Evolutionary conservation across 78 protist genomes (phyloP), one percentile per base, ranked within the genome.

Genomic region (Dictyostelium firmibasis): DNA sequence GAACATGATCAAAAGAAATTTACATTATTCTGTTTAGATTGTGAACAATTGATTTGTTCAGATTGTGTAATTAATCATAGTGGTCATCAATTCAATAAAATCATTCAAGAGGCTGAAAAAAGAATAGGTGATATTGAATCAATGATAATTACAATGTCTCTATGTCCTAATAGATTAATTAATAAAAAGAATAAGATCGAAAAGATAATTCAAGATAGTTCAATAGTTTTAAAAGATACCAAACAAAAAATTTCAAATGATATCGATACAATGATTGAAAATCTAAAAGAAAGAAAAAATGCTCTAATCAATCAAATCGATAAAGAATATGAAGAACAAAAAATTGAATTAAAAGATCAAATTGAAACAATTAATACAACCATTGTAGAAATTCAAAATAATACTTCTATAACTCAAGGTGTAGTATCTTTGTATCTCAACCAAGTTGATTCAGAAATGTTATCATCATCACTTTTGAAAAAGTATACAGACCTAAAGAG

Each of bases 211-310:
- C 27, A 29, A 5, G 94, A 89, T 11, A 57, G 83, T 23, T 23
- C 75, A 13, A 27, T 27, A 3, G 31, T 44, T 16, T 60, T 79
- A 31, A 41, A 77, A 38, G 94, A 89, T 1, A 89, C 94, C 1
- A 89, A 89, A 35, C 38, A 69, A 31, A 60, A 70, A 3, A 89
- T 89, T 11, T n/a, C 69, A 0, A 18, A 7, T 23, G 94, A 89
- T 35, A 89, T 89, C 1, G 94, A 89, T 25, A 25, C 50, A n/a
- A 89, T 89, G 86, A 81, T 89, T 9, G 83, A 89, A 53, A 69
- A 60, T 47, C 62, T 89, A 16, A 18, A 43, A 10, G 94, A 89
- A 14, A 50, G 94, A 43, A 33, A 47, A n/a, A 44, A 44, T 8
- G 9, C 47, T 5, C 25, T 89, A 36, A 79, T 79, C 13, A 31